Evolutionary conservation across 179 eudicot genomes (phyloP), one percentile per base, ranked within the genome.

Genomic region (Actinidia chinensis): DNA sequence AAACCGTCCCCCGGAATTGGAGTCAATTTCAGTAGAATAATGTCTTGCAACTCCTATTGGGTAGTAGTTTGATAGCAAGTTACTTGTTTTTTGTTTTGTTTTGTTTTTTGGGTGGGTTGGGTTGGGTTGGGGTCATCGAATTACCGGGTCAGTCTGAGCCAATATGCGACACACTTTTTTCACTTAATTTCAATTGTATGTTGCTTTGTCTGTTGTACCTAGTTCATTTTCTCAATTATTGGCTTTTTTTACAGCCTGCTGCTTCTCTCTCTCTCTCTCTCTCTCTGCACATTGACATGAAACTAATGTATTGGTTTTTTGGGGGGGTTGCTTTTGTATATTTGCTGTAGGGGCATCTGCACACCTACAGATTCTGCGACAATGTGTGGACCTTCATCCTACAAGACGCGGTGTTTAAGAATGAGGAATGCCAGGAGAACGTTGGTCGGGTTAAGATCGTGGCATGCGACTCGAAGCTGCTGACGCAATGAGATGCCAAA

Each of bases 351-450:
- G 98, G 97, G 50, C 95, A 92, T 87, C 88, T 94, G 73, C 98
- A 94, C 85, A 94, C 97, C 58, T 94, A 94, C 82, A 87, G 98
- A 82, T 94, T 92, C 90, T 92, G 95, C 73, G 97, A 92, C 91
- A 94, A 94, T 40, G 97, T 92, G 1, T 94, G 98, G 97, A 92
- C 97, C 59, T 93, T 93, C 90, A 90, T 92, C 74, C 81, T 93
- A 79, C 91, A 88, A 75, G 94, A 92, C 54, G 97, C 95, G 6
- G 1, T 73, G 55, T 89, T 93, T 78, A 93, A 92, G 84, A 87
- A 82, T 42, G 95, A 94, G 66, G 97, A 92, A 33, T 44, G 46
- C 77, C 89, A 81, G 68, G 97, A 92, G 77, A 88, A 82, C 58
- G 91, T 92, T 12, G 84, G 87, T 47, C 88, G 87, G 17, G 95